phyloP scores from a whole-genome alignment of 2,329 filamentous ascomycete species.

The Xylaria hypoxylon region DNA sequence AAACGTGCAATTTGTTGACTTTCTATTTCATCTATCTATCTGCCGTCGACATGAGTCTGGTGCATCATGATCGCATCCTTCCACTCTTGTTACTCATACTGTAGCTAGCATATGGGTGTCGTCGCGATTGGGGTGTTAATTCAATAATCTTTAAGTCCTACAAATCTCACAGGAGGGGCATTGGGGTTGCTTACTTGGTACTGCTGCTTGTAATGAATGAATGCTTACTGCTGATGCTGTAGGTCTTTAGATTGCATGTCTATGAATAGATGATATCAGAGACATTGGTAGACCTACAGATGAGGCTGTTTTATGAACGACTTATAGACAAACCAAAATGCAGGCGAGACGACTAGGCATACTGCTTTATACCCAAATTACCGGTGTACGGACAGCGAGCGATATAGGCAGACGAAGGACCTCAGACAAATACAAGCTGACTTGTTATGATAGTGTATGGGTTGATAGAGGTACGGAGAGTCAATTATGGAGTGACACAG shows the following conservation, averaged over 20 bases:
- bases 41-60: neutral
- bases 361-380: constrained; percentile 9
- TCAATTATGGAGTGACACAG: neutral
- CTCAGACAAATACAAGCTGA: neutral
- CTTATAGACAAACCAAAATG: neutral
- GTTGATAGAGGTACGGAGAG: neutral
- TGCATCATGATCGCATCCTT: neutral
- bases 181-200: too few species aligned
- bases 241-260: neutral
- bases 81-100: neutral
- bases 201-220: too few species aligned
- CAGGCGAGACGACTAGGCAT: neutral
- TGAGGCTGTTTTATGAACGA: neutral
- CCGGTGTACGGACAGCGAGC: constrained; percentile 25
- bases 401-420: neutral
- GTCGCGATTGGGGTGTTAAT: neutral
- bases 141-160: neutral
- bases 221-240: neutral
- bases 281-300: constrained; percentile 1
- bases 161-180: too few species aligned
- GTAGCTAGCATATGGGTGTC: neutral
- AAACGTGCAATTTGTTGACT: constrained; percentile 24
- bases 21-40: neutral
- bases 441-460: too few species aligned
- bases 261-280: constrained; percentile 9